Evolutionary conservation across 371 early-diverging fungal species (phyloP).

Genomic region (Zychaea mexicana): DNA sequence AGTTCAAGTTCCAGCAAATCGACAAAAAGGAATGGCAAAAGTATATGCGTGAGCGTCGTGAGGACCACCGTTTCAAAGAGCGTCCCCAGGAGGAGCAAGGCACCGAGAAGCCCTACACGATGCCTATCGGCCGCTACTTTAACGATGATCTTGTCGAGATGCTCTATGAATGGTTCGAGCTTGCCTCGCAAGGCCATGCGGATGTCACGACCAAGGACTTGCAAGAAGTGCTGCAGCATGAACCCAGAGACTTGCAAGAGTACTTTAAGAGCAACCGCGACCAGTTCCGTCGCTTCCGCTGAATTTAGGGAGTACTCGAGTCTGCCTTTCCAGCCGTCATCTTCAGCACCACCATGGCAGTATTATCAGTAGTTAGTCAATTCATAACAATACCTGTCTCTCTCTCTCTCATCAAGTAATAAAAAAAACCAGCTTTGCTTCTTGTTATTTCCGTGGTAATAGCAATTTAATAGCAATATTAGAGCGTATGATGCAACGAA

Average conservation of each 20-base stretch:
- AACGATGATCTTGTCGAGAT: slow-evolving; percentile 25
- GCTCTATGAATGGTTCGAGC: slow-evolving; percentile 29
- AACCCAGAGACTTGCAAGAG: slow-evolving; percentile 29
- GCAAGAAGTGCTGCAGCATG: slow-evolving; percentile 25
- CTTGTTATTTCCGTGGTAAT: neutral
- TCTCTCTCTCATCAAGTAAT: neutral
- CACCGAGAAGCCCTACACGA: slow-evolving; percentile 17
- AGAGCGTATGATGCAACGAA: neutral
- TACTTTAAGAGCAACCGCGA: slow-evolving; percentile 44
- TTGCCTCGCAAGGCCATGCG: slow-evolving; percentile 23
- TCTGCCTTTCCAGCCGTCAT: too few species aligned
- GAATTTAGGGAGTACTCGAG: slow-evolving; percentile 7
- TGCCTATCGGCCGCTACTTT: slow-evolving; percentile 39
- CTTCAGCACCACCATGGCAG: too few species aligned
- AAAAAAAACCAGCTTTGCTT: neutral
- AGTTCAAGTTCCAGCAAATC: slow-evolving; percentile 23
- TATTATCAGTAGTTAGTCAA: neutral
- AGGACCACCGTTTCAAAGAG: slow-evolving; percentile 33
- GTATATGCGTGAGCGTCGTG: slow-evolving; percentile 24
- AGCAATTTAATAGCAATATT: neutral
- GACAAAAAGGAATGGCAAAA: slow-evolving; percentile 19
- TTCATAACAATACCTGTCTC: neutral
- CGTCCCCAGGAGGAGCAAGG: neutral
- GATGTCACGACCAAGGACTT: slow-evolving; percentile 33
- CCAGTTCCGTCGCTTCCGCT: slow-evolving; percentile 33